Evolutionary conservation across 140 eudicot genomes (phyloP).

Genomic region (Eryngium alpinum): DNA sequence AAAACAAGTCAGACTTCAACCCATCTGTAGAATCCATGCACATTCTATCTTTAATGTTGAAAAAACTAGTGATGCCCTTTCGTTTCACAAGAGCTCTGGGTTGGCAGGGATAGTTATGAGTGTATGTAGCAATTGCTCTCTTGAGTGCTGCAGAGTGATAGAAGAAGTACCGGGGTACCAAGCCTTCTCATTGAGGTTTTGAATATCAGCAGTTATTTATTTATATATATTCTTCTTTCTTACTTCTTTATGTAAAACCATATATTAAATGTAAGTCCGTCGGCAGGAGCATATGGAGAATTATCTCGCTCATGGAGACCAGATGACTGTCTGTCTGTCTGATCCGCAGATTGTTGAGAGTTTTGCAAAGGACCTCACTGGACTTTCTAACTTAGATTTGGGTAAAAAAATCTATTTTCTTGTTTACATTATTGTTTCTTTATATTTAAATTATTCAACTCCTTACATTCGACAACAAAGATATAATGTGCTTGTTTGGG

Average conservation of each 20-base stretch:
- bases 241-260: neutral
- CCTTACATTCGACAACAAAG: too few species aligned
- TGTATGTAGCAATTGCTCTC: conserved; percentile 19
- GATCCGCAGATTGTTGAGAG: conserved; percentile 25
- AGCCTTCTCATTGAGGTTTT: conserved; percentile 46
- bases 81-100: conserved; percentile 42
- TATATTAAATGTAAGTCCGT: neutral
- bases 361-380: conserved; percentile 39
- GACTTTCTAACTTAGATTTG: conserved; percentile 71
- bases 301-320: conserved; percentile 25
- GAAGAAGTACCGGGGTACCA: conserved; percentile 21
- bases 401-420: conserved; percentile 37
- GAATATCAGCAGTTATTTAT: neutral
- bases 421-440: neutral
- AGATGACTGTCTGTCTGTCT: conserved; percentile 35
- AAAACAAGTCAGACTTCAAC: conserved; percentile 28
- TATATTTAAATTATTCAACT: too few species aligned
- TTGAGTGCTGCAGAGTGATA: conserved; percentile 21
- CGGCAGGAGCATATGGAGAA: conserved; percentile 30
- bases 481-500: too few species aligned
- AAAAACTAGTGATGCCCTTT: conserved; percentile 85
- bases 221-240: neutral
- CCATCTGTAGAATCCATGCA: conserved; percentile 24
- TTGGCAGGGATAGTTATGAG: conserved; percentile 16
- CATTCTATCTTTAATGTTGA: conserved; percentile 86